These are phyloP conservation scores for Tubosaeta sp. DNA, from an alignment of 768 basidiomycete genomes.

Conservation along the genomic window DNA sequence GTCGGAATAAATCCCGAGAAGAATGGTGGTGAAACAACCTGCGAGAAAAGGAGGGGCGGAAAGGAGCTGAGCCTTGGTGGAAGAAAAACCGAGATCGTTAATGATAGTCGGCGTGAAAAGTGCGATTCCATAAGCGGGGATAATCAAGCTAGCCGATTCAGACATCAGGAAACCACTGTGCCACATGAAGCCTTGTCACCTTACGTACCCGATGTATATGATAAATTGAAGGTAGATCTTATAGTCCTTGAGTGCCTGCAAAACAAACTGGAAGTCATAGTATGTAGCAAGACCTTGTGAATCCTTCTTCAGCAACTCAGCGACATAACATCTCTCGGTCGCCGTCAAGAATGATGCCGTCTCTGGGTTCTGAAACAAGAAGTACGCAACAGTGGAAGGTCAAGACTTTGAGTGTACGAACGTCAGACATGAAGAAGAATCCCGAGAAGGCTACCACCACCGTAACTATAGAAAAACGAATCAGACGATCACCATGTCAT, in stretches of 20 bases:
- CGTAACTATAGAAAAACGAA: slow-evolving; percentile 6
- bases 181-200: background rate
- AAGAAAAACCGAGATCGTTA: slow-evolving; percentile 44
- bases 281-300: slow-evolving; percentile 41
- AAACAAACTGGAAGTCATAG: slow-evolving; percentile 41
- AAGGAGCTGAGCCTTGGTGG: slow-evolving; percentile 44
- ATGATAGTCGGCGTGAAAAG: slow-evolving; percentile 49
- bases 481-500: background rate
- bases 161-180: background rate
- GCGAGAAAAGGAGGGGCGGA: slow-evolving; percentile 45
- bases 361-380: slow-evolving; percentile 39
- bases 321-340: slow-evolving; percentile 37
- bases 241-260: slow-evolving; percentile 45
- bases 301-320: slow-evolving; percentile 40
- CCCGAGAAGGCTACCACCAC: slow-evolving; percentile 13
- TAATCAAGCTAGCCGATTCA: slow-evolving; percentile 29
- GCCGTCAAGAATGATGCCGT: slow-evolving; percentile 51
- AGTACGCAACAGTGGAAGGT: background rate
- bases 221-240: slow-evolving; percentile 31
- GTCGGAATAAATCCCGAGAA: slow-evolving; percentile 39
- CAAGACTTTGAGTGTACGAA: slow-evolving; percentile 19
- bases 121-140: slow-evolving; percentile 43
- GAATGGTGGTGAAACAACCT: slow-evolving; percentile 38
- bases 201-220: slow-evolving; percentile 38
- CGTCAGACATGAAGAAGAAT: slow-evolving; percentile 52